A percentile compares a stretch with the other conserved stretches of the same genome.
These are phyloP conservation scores for Mallotus repandus DNA, from an alignment of 441 rosid species.

Conservation along the genomic window DNA sequence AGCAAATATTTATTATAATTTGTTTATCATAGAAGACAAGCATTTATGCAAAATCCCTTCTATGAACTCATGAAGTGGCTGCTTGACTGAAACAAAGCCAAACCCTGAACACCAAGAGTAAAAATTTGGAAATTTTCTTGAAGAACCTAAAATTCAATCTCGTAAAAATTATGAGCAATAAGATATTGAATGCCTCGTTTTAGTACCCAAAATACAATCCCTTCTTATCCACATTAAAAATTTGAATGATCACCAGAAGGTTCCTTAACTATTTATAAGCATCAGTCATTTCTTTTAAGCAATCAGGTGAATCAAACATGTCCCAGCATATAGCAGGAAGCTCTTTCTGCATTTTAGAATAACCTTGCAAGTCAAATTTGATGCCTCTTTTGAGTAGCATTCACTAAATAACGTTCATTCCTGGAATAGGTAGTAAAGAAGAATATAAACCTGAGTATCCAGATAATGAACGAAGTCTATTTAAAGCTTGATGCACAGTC, in stretches of 20 bases:
- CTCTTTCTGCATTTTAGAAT: not conserved
- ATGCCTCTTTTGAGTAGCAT: not conserved
- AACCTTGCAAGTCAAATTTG: not conserved
- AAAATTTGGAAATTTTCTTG: not conserved
- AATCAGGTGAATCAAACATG: not conserved
- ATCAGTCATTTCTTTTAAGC: not conserved
- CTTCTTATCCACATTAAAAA: no score
- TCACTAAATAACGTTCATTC: not conserved
- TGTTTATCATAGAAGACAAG: not conserved
- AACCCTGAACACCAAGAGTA: not conserved
- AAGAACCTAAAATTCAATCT: not conserved
- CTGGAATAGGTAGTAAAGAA: not conserved
- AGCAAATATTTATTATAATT: not conserved
- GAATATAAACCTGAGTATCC: constrained; percentile 54
- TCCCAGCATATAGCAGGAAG: not conserved
- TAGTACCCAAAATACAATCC: no score
- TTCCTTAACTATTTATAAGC: not conserved
- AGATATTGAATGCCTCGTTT: not conserved
- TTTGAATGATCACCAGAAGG: not conserved
- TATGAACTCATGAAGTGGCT: not conserved
- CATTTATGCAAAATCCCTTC: not conserved
- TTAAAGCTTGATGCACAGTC: constrained; percentile 47
- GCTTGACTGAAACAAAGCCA: not conserved
- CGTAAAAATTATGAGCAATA: not conserved
- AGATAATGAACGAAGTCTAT: constrained; percentile 57